phyloP scores from a whole-genome alignment of 805 yeast genomes.

The Komagataella mondaviorum region DNA sequence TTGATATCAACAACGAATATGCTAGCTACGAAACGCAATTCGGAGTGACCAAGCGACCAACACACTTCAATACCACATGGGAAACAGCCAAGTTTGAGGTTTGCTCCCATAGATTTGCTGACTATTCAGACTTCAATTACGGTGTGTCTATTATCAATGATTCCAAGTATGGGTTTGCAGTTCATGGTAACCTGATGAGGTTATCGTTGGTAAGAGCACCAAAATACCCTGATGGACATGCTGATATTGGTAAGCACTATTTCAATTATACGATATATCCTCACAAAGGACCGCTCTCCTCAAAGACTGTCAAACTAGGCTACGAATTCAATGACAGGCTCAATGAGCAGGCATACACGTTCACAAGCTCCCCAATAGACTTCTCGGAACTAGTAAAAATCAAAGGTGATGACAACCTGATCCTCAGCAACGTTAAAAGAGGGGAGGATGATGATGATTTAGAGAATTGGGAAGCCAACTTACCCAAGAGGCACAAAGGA shows the following conservation, averaged over 20 bases:
- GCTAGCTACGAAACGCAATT: slow-evolving; percentile 92
- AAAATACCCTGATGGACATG: slow-evolving; percentile 87
- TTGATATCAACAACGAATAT: slow-evolving; percentile 56
- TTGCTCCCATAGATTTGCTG: slow-evolving; percentile 89
- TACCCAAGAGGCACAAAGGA: slow-evolving; percentile 25
- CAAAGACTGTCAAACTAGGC: slow-evolving; percentile 59
- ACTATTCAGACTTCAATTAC: slow-evolving; percentile 71
- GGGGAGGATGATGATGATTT: slow-evolving; percentile 70
- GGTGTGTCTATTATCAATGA: slow-evolving; percentile 82
- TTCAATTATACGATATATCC: slow-evolving; percentile 81
- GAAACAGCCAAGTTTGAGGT: slow-evolving; percentile 95
- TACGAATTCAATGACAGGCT: slow-evolving; percentile 61
- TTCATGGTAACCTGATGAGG: slow-evolving; percentile 88
- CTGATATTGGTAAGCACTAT: slow-evolving; percentile 84
- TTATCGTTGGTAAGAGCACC: slow-evolving; percentile 81
- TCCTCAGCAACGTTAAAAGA: slow-evolving; percentile 70
- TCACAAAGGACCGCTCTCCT: slow-evolving; percentile 54
- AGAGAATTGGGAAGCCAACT: slow-evolving; percentile 23
- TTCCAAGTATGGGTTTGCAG: slow-evolving; percentile 82
- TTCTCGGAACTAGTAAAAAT: slow-evolving; percentile 11
- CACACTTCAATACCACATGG: slow-evolving; percentile 93
- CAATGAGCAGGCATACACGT: slow-evolving; percentile 3
- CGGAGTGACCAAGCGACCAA: slow-evolving; percentile 84
- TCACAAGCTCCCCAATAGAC: slow-evolving; percentile 1
- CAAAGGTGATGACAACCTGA: slow-evolving; percentile 42